Evolutionary conservation across 768 basidiomycete genomes (phyloP), one percentile per base, ranked within the genome.

Genomic region (Lentinus brumalis): DNA sequence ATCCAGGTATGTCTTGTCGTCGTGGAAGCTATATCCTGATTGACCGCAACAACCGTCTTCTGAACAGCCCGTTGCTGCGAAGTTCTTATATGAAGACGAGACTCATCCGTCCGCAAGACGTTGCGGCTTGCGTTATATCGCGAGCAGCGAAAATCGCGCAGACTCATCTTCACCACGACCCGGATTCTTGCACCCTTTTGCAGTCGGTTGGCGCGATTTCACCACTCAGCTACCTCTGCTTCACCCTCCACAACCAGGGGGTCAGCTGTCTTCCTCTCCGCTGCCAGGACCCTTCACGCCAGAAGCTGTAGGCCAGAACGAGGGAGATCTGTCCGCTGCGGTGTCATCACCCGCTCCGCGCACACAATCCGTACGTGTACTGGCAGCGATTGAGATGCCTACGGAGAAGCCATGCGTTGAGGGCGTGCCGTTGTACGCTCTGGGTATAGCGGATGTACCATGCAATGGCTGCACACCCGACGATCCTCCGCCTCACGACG

Each of bases 371-470:
- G 38, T 49, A 7, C 21, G 40, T 14, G 55, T 66, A 29, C 53
- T 56, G 1, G 26, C 63, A 6, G 56, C 60, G 15, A 61, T 66
- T 10, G 39, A 49, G 31, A 61, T 66, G 59, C 62, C 65, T n/a
- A 31, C 35, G 14, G 56, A 53, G 53, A 47, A 35, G 32, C 6
- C 6, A 7, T 45, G 41, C 16, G 21, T 14, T 9, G 21, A 30
- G 5, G 32, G 51, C 38, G 57, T 63, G 42, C 62, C 62, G 38
- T 46, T 46, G 2, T 59, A 40, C 40, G 62, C 54, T 2, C 50
- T 63, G 1, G 62, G 57, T 3, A 39, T 59, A 2, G 44, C 57
- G 3, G 50, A 52, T 26, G 57, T 59, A 6, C 38, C 21, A 26
- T 61, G 60, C 55, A 38, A n/a, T 14, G 40, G 54, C 11, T 44